These are phyloP conservation scores for Fonsecaea multimorphosa DNA, from an alignment of 2,329 filamentous ascomycete genomes.

Conservation along the genomic window DNA sequence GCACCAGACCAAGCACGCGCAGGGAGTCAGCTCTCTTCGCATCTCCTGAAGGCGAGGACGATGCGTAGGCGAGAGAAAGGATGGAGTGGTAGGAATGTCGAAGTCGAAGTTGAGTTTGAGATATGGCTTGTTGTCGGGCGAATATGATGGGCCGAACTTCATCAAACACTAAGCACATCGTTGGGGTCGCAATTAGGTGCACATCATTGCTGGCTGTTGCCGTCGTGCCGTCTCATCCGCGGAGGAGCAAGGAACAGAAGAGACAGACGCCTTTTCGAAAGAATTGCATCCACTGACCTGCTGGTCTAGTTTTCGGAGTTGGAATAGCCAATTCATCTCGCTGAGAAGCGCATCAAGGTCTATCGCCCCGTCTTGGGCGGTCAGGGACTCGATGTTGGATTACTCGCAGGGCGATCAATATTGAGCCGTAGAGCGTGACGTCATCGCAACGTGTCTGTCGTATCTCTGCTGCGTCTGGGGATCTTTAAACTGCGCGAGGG, in stretches of 20 bases:
- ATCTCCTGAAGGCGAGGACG: neutral
- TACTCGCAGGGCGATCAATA: too few relatives aligned
- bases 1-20: neutral
- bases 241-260: too few relatives aligned
- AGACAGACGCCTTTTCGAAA: too few relatives aligned
- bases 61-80: neutral
- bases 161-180: neutral
- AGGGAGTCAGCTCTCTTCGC: neutral
- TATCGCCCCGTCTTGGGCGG: too few relatives aligned
- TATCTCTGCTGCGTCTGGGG: neutral
- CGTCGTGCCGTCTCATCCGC: neutral
- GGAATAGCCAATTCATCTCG: too few relatives aligned
- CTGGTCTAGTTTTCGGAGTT: too few relatives aligned
- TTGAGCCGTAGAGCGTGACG: neutral
- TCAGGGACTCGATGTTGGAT: too few relatives aligned
- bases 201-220: neutral
- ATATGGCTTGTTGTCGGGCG: neutral
- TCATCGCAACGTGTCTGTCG: neutral
- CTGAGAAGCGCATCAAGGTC: too few relatives aligned
- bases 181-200: neutral
- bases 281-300: too few relatives aligned
- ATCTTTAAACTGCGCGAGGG: neutral
- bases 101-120: slow-evolving; percentile 15
- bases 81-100: neutral
- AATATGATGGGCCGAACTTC: neutral